Conservation (phyloP, 352 stramenopile species). For the Halophytophthora batemanensis region DNA sequence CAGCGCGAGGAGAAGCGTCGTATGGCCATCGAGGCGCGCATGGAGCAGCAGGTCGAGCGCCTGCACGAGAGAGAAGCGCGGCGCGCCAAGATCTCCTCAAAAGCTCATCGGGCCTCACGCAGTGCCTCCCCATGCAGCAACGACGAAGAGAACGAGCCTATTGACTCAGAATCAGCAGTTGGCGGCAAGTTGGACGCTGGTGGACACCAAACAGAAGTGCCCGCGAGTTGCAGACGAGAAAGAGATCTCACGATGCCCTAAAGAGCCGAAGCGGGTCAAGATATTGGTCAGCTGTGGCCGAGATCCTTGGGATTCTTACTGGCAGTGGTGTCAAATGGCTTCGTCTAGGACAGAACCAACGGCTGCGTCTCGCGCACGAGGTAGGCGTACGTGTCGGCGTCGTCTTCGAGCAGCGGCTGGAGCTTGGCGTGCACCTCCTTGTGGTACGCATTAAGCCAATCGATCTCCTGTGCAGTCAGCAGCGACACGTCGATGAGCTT, state of each 20-base stretch:
- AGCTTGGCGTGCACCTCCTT: conserved; percentile 91
- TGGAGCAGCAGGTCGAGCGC: conserved; percentile 52
- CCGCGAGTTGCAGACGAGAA: not conserved
- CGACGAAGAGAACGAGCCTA: not conserved
- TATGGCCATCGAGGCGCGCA: conserved; percentile 36
- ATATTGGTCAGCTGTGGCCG: not conserved
- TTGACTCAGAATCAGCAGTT: not conserved
- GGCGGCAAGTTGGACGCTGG: not conserved
- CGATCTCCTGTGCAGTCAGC: conserved; percentile 89
- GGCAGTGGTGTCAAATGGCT: not conserved
- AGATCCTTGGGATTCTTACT: not conserved
- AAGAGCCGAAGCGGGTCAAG: conserved; percentile 2
- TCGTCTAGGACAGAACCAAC: conserved; percentile 24
- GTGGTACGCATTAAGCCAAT: conserved; percentile 96
- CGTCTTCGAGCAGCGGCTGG: conserved; percentile 77
- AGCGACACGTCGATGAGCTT: conserved; percentile 95
- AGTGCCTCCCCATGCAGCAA: conserved; percentile 28
- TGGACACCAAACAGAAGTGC: conserved; percentile 3
- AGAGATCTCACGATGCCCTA: conserved; percentile 1
- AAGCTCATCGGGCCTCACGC: conserved; percentile 32
- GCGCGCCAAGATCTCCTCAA: conserved; percentile 21
- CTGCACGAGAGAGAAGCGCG: conserved; percentile 44
- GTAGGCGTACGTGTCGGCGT: conserved; percentile 66
- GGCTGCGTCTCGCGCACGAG: conserved; percentile 75
- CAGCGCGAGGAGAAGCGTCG: conserved; percentile 49